Evolutionary conservation across 805 yeast genomes (phyloP).

Genomic region (Danielia reshetovae): DNA sequence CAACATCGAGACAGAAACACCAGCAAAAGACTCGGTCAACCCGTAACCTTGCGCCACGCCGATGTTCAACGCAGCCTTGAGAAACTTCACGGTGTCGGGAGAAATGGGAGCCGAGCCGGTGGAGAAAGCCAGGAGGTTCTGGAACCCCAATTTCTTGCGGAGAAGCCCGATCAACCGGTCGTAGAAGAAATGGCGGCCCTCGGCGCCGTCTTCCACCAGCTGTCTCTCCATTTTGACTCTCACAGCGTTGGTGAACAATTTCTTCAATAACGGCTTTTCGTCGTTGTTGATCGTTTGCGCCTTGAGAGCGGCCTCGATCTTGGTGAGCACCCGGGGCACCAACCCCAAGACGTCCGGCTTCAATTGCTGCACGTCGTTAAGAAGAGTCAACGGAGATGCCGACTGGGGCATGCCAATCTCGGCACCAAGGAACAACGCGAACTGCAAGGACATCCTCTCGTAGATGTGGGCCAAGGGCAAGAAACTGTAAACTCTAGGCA

Average conservation of each 20-base stretch:
- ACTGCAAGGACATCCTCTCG: slow-evolving; percentile 15
- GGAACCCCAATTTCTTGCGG: slow-evolving; percentile 30
- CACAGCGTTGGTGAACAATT: slow-evolving; percentile 28
- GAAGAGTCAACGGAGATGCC: slow-evolving; percentile 43
- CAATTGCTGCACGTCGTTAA: slow-evolving; percentile 54
- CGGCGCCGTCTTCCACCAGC: slow-evolving; percentile 36
- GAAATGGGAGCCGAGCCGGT: slow-evolving; percentile 27
- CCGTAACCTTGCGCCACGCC: slow-evolving; percentile 35
- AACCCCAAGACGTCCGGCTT: slow-evolving; percentile 52
- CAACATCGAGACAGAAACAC: slow-evolving; percentile 15
- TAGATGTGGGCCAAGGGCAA: slow-evolving; percentile 26
- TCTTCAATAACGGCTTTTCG: slow-evolving; percentile 27
- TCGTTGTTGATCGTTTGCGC: slow-evolving; percentile 25
- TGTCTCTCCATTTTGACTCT: slow-evolving; percentile 26
- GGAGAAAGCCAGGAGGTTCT: slow-evolving; percentile 21
- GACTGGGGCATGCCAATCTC: slow-evolving; percentile 30
- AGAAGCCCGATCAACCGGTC: slow-evolving; percentile 29
- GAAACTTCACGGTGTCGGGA: slow-evolving; percentile 18
- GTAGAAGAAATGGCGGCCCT: slow-evolving; percentile 31
- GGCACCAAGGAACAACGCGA: slow-evolving; percentile 13
- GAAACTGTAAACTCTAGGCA: slow-evolving; percentile 15
- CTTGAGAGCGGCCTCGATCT: slow-evolving; percentile 41
- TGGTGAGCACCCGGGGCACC: slow-evolving; percentile 65
- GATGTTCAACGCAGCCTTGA: slow-evolving; percentile 22
- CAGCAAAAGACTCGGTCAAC: slow-evolving; percentile 28